Evolutionary conservation across 345 rosid genomes (phyloP).

Genomic region (Cardamine chenopodiifolia): DNA sequence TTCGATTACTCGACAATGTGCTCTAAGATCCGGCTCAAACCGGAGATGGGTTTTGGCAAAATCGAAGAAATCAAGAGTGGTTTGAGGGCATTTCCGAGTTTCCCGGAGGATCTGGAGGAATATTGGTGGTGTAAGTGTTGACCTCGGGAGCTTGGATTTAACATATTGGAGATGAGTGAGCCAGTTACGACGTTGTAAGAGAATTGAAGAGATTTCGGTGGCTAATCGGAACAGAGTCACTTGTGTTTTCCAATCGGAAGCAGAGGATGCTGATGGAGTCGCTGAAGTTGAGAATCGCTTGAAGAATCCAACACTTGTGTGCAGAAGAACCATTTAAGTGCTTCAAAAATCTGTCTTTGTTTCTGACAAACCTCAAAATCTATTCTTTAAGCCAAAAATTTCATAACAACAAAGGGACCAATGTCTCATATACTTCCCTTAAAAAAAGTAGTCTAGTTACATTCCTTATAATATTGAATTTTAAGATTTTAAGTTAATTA

Average conservation of each 20-base stretch:
- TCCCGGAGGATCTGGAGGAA: conserved; percentile 59
- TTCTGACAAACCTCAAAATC: not conserved
- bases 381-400: not conserved
- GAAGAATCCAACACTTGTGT: conserved; percentile 8
- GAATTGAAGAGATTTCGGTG: conserved; percentile 57
- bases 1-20: conserved; percentile 52
- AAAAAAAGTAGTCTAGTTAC: too few species aligned
- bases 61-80: conserved; percentile 63
- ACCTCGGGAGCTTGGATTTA: conserved; percentile 43
- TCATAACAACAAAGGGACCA: too few species aligned
- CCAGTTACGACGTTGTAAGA: conserved; percentile 63
- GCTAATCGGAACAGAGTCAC: conserved; percentile 47
- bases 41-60: conserved; percentile 51
- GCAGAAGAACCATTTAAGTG: conserved; percentile 28
- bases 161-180: conserved; percentile 46
- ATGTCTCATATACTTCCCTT: too few species aligned
- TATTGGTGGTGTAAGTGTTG: conserved; percentile 51
- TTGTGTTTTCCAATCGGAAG: conserved; percentile 56
- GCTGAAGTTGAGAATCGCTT: conserved; percentile 49
- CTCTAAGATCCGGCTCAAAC: conserved; percentile 59
- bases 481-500: too few species aligned
- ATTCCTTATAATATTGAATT: too few species aligned
- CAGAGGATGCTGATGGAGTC: conserved; percentile 33
- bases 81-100: conserved; percentile 49
- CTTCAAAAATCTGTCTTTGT: not conserved